Evolutionary conservation across 768 basidiomycete species (phyloP), one percentile per base, ranked within the genome.

Genomic region (Pulveroboletus sp.): DNA sequence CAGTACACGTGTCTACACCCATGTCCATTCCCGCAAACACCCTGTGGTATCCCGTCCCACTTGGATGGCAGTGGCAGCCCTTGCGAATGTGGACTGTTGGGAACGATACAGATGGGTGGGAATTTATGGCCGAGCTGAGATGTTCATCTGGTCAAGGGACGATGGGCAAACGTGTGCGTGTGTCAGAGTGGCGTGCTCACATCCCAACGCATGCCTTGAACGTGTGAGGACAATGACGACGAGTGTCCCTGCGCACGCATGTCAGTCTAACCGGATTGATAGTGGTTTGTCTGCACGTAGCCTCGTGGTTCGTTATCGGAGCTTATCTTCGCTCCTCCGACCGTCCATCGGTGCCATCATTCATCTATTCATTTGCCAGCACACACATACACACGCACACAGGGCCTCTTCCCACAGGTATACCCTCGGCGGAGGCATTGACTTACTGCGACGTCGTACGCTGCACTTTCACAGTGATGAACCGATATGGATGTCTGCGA

Each of bases 261-360:
- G 55, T 33, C 33, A 38, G 33, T 11, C 47, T 45, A 42, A 42
- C 43, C 14, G 9, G n/a, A 46, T 42, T 14, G 15, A 41, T 21
- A 15, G 14, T 21, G 8, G 10, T 15, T 4, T 21, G 21, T 21
- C 14, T 24, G n/a, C 47, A 43, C 49, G 41, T 46, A 38, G 43
- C 49, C 49, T 58, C 56, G 46, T 51, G 59, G 49, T 26, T 18
- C 31, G 43, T 46, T 57, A 61, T 61, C 59, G 38, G 33, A 58
- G 57, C 6, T 58, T 46, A 57, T 57, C 57, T 39, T 8, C 11
- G 28, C 41, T 21, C 39, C 1, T 48, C 32, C n/a, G 21, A 32
- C 47, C 9, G 40, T 39, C 27, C 39, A 43, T 53, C 33, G 42
- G 44, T 51, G 13, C 18, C 15, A 38, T 4, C 35, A 18, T 8